These are phyloP conservation scores for Trichosphaerium sp. DNA, from an alignment of 78 protist species.

Conservation along the genomic window DNA sequence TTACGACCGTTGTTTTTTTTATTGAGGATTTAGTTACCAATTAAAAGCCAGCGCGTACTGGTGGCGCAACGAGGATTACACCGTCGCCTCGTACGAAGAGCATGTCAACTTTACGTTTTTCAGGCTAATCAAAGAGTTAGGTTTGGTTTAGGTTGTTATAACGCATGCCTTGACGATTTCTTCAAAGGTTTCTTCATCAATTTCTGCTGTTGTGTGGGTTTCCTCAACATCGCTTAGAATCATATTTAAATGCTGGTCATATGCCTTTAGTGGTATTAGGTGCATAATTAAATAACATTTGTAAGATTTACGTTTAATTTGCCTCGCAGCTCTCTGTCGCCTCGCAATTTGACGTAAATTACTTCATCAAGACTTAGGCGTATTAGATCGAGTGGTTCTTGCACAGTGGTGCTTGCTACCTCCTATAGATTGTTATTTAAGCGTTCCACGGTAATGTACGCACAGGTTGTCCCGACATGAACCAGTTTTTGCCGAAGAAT, in stretches of 20 bases:
- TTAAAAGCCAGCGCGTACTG: constrained; percentile 39
- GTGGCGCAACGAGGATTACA: constrained; percentile 86
- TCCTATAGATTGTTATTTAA: no score
- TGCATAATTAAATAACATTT: neutral
- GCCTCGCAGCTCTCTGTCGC: constrained; percentile 90
- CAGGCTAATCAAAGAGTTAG: constrained; percentile 25
- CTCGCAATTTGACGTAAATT: constrained; percentile 79
- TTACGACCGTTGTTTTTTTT: neutral
- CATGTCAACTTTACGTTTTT: constrained; percentile 67
- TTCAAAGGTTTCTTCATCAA: constrained; percentile 79
- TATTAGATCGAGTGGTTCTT: constrained; percentile 78
- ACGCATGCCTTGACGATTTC: constrained; percentile 67
- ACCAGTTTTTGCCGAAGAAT: no score
- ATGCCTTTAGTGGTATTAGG: no score
- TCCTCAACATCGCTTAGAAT: constrained; percentile 95
- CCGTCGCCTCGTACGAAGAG: constrained; percentile 93
- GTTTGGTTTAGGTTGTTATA: neutral
- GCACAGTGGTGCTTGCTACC: no score
- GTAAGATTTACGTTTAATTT: constrained; percentile 70
- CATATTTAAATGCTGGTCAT: constrained; percentile 93
- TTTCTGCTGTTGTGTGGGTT: constrained; percentile 50
- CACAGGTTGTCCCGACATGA: no score
- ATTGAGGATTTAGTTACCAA: neutral
- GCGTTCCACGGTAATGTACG: no score
- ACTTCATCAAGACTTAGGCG: constrained; percentile 83